These are phyloP conservation scores for Raffaelea albimanens DNA, from an alignment of 2,329 filamentous ascomycete genomes.

Conservation along the genomic window DNA sequence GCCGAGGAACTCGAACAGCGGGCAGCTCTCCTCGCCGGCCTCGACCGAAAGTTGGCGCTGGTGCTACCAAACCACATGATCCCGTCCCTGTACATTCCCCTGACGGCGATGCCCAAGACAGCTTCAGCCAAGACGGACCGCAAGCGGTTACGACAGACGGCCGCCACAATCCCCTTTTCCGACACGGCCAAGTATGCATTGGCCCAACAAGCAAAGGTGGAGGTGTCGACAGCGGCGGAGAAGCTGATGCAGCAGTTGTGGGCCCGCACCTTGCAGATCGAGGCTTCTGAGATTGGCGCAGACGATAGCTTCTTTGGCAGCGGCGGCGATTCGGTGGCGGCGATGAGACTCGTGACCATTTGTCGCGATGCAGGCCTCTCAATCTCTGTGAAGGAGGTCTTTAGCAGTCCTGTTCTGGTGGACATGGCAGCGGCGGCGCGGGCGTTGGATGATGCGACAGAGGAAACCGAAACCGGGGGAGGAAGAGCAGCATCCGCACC, in stretches of 20 bases:
- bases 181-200: background rate
- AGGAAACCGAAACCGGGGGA: background rate
- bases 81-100: background rate
- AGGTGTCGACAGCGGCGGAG: conserved; percentile 6
- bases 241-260: conserved; percentile 37
- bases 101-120: conserved; percentile 9
- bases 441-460: background rate
- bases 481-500: background rate
- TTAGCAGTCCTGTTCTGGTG: conserved; percentile 30
- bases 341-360: conserved; percentile 31
- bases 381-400: conserved; percentile 32
- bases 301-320: conserved; percentile 35
- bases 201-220: background rate
- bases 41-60: background rate
- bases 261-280: conserved; percentile 31
- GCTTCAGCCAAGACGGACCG: conserved; percentile 31
- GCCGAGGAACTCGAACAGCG: no score
- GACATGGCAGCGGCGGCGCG: conserved; percentile 22
- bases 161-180: no score
- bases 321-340: conserved; percentile 36
- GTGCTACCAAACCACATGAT: background rate
- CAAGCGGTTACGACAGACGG: background rate
- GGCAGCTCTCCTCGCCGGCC: background rate
- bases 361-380: conserved; percentile 33
- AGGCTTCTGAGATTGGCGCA: conserved; percentile 28